A percentile compares a stretch with the other conserved stretches of the same genome.
Conservation (phyloP, 2,329 filamentous ascomycete genomes). For the Botrytis sinoallii region DNA sequence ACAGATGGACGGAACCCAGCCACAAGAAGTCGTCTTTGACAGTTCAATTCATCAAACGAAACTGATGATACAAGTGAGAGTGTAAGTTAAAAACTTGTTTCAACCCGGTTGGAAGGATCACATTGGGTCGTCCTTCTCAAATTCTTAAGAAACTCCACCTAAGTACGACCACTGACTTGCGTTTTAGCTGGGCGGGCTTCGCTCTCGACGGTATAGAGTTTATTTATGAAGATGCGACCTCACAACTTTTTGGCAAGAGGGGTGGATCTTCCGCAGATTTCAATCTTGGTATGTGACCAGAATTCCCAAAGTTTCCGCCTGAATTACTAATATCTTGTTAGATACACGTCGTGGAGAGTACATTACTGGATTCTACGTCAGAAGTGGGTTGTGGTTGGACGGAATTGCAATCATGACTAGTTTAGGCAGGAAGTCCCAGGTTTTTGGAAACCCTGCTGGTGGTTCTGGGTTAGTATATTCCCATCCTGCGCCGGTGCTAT, state of each 20-base stretch:
- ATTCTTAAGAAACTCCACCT: neutral
- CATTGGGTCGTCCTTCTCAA: neutral
- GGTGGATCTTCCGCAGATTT: conserved; percentile 71
- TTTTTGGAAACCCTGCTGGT: conserved; percentile 78
- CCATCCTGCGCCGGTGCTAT: neutral
- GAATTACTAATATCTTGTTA: conserved; percentile 36
- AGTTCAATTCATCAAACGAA: conserved; percentile 66
- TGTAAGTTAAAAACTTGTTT: conserved; percentile 56
- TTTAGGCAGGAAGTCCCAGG: conserved; percentile 76
- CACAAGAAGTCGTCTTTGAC: conserved; percentile 71
- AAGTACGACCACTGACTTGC: neutral
- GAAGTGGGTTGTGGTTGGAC: conserved; percentile 80
- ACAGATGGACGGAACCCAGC: conserved; percentile 64
- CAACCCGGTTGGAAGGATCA: neutral
- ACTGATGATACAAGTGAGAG: conserved; percentile 68
- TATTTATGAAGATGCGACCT: conserved; percentile 81
- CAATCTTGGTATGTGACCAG: conserved; percentile 62
- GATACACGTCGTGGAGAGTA: conserved; percentile 84
- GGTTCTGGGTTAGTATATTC: conserved; percentile 70
- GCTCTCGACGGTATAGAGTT: conserved; percentile 88
- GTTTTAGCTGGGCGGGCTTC: conserved; percentile 45
- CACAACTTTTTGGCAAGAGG: conserved; percentile 80
- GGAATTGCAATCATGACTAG: conserved; percentile 88
- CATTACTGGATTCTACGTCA: conserved; percentile 79
- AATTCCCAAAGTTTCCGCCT: neutral